phyloP scores from a whole-genome alignment of 441 rosid genomes.

The Jatropha multifida region DNA sequence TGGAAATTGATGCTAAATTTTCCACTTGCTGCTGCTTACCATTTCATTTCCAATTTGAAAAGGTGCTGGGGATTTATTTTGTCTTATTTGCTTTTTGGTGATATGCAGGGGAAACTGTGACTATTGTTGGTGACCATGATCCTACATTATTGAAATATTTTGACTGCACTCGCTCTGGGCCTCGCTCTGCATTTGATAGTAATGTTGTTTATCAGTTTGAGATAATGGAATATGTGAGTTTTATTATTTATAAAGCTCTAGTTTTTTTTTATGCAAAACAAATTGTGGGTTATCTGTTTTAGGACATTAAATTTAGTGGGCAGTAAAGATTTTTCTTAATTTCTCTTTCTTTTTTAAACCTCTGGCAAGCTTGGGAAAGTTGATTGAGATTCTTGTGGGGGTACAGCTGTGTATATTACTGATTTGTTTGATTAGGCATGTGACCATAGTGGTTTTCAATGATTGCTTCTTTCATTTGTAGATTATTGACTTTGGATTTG shows the following conservation, averaged over 20 bases:
- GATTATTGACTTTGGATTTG: slow-evolving; percentile 94
- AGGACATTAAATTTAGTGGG: neutral
- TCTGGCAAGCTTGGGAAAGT: neutral
- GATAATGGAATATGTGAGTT: slow-evolving; percentile 91
- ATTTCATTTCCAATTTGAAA: neutral
- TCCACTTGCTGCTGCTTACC: neutral
- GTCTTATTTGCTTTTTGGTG: neutral
- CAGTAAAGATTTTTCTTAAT: neutral
- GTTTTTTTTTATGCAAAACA: neutral
- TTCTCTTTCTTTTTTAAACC: neutral
- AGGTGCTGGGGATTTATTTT: slow-evolving; percentile 1
- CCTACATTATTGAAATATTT: slow-evolving; percentile 72
- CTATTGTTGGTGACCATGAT: slow-evolving; percentile 84
- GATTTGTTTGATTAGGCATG: neutral
- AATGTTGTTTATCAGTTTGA: slow-evolving; percentile 88
- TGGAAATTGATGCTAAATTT: neutral
- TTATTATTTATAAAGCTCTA: too few species aligned
- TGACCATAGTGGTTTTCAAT: slow-evolving; percentile 5
- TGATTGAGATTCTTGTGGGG: neutral
- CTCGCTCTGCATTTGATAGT: slow-evolving; percentile 88
- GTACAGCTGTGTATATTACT: neutral
- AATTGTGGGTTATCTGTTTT: neutral
- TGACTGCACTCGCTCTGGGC: slow-evolving; percentile 92
- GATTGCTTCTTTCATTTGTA: slow-evolving; percentile 25
- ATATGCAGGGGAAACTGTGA: slow-evolving; percentile 75